Evolutionary conservation across 441 rosid genomes (phyloP).

Genomic region (Populus hybrid): DNA sequence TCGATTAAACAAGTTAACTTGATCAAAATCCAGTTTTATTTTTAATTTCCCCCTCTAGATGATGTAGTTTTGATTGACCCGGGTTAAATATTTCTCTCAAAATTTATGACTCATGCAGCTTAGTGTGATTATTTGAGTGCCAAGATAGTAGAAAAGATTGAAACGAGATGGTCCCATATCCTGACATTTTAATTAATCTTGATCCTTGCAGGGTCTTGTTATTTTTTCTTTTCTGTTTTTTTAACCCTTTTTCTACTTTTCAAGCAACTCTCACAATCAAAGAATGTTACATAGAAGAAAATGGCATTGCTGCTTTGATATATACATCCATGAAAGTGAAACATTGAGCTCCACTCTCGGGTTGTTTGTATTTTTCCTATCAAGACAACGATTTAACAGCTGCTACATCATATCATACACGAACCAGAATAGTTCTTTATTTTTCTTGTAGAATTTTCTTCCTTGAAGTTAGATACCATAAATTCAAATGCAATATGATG

Average conservation of each 20-base stretch:
- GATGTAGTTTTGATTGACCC: too few species aligned
- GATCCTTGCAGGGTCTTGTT: background rate
- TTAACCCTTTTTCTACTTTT: background rate
- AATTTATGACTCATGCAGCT: too few species aligned
- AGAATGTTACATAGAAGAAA: conserved; percentile 28
- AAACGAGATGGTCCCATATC: background rate
- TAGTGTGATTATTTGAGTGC: too few species aligned
- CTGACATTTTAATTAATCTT: background rate
- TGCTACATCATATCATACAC: conserved; percentile 24
- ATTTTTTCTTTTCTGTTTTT: background rate
- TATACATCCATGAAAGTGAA: conserved; percentile 25
- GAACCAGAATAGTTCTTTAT: background rate
- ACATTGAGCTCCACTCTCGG: conserved; percentile 14
- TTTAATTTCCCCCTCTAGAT: too few species aligned
- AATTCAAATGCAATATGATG: conserved; percentile 25
- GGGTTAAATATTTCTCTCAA: too few species aligned
- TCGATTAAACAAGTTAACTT: too few species aligned
- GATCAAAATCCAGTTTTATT: too few species aligned
- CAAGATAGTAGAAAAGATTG: too few species aligned
- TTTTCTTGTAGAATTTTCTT: background rate
- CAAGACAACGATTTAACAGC: conserved; percentile 23
- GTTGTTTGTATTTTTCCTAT: conserved; percentile 18
- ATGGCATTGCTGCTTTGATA: conserved; percentile 25
- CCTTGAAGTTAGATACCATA: background rate
- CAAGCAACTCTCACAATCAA: conserved; percentile 16